Base-by-base conservation (phyloP, 2,329 filamentous ascomycete species). In the Elsinoe fawcettii region DNA sequence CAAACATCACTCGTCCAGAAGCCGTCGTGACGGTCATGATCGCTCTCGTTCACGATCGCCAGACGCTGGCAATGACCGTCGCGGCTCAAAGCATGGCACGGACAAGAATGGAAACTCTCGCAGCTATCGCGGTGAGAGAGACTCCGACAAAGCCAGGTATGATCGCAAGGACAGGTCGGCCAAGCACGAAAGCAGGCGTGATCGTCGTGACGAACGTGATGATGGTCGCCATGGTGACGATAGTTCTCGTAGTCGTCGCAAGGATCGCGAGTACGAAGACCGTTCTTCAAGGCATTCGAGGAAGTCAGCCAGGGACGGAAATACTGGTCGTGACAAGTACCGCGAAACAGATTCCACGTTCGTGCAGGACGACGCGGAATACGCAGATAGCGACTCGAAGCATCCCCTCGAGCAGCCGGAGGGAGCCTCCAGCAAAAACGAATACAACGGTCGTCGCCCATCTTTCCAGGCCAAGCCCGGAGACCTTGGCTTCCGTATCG, bases 21-120 rank as follows among this genome's bases (percentile, higher is more conserved):
- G 73, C 74, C 66, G 39, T 37, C 54, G 54, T 47, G 22, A 68
- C 44, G 79, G 83, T 6, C 23, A 25, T 7, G 20, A 46, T 49
- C 78, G 80, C 53, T 83, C 84, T 0, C 78, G 85, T 58, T 88
- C 86, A 4, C 77, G 78, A 4, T 89, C 87, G 2, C 80, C 80
- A 1, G 80, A 82, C 8, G 74, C 74, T 27, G 82, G 79, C 63
- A 71, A 71, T 36, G 81, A 78, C 61, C 72, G 78, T 51, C 81
- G 84, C 63, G 81, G 82, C 60, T 83, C 82, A 63, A 83, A 72
- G 22, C 67, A 69, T 27, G 73, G 69, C 37, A 74, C 72, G 51
- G 68, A 71, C 4, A 67, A 70, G 55, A 64, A 74, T 49, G 71
- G 71, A 9, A 74, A 74, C 4, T 75, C 73, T n/a, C 73, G 74